Conservation (phyloP, 805 yeast genomes). For the Suhomyces canberraensis region DNA sequence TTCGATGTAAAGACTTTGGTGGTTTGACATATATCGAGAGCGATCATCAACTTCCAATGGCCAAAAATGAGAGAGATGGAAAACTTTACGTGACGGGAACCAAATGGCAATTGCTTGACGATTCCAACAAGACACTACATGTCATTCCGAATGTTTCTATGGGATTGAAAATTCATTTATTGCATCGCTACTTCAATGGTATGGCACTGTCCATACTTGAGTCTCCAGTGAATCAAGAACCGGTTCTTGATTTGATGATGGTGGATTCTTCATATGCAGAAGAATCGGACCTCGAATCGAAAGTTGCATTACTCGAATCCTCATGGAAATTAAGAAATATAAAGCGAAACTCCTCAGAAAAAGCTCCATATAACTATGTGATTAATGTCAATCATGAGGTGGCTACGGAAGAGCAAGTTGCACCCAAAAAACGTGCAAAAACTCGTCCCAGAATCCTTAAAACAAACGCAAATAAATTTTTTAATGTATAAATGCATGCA, state of each 20-base stretch:
- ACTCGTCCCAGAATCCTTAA: constrained; percentile 6
- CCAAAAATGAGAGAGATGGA: background rate
- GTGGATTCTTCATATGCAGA: background rate
- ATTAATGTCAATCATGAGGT: background rate
- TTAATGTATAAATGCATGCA: constrained; percentile 10
- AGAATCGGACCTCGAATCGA: background rate
- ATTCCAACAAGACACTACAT: background rate
- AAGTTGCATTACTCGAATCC: background rate
- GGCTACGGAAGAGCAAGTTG: background rate
- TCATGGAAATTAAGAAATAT: constrained; percentile 2
- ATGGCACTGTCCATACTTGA: background rate
- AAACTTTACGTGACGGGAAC: constrained; percentile 7
- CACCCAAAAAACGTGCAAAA: background rate
- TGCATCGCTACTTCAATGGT: constrained; percentile 5
- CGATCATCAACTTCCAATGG: constrained; percentile 2
- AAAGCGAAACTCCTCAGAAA: background rate
- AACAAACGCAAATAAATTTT: constrained; percentile 17
- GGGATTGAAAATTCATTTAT: constrained; percentile 10
- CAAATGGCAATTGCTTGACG: constrained; percentile 10
- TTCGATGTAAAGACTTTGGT: background rate
- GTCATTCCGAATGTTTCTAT: constrained; percentile 8
- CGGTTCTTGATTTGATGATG: constrained; percentile 2
- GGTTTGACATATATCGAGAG: constrained; percentile 9
- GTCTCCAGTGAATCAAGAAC: background rate
- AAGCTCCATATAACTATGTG: background rate